Evolutionary conservation across 129 eudicot species (phyloP).

Genomic region (Daucus carota): DH1_v3.0 NC_030385.2:41550001-41550500

Average conservation of each 20-base stretch:
- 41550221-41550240: background rate
- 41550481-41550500: no score
- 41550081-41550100: no score
- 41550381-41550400: slow-evolving; percentile 57
- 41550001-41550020: no score
- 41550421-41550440: no score
- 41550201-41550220: no score
- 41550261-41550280: background rate
- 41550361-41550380: slow-evolving; percentile 45
- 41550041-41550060: no score
- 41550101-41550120: no score
- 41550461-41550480: background rate
- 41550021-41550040: no score
- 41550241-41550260: background rate
- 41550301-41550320: slow-evolving; percentile 15
- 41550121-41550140: no score
- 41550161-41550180: no score
- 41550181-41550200: background rate
- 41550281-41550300: background rate
- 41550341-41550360: slow-evolving; percentile 54
- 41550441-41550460: background rate
- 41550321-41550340: slow-evolving; percentile 39
- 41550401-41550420: slow-evolving; percentile 66
- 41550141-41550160: no score
- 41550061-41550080: no score